Evolutionary conservation across 371 early-diverging fungal species (phyloP), one percentile per base, ranked within the genome.

Genomic region (Syncephalis fuscata): DNA sequence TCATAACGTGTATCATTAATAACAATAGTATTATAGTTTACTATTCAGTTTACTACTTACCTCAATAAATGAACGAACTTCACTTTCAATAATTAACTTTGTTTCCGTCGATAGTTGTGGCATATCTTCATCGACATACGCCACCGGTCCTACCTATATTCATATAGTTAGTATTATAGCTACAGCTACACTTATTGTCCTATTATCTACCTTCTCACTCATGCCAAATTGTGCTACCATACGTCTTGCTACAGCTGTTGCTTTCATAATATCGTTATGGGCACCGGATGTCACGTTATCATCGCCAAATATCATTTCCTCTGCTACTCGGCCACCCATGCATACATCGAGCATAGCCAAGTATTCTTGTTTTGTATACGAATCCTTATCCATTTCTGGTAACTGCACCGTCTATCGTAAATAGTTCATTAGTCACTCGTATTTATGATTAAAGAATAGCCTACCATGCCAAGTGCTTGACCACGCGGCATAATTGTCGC

Each of bases 401-500:
- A 98, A 59, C 62, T 92, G 93, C 8, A 94, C 85, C 0, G 88
- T 86, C 55, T 55, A 37, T 25, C 19, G 2, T 27, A 7, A 32
- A 15, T n/a, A 24, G 43, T 9, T 51, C 42, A 47, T 22, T 39
- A 17, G 21, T 39, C 17, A 22, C 15, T 14, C 36, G 26, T 45
- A 24, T 9, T 10, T 48, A 40, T 19, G n/a, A 46, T 37, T 25
- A 45, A 7, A 14, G 8, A 3, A 32, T 20, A 43, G 32, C 45
- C 19, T 41, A 76, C 74, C 59, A 95, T 78, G 19, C 97, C 97
- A 39, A 95, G 63, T 5, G 88, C 83, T 20, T 71, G 68, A 4
- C 96, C 97, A 25, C 98, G 81, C 8, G 98, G 98, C 69, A 97
- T 95, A 39, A 97, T 88, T 2, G 96, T 96, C 2, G 94, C 97